Evolutionary conservation across 2,329 filamentous ascomycete genomes (phyloP), one percentile per base, ranked within the genome.

Genomic region (Pseudocercospora fuligena): DNA sequence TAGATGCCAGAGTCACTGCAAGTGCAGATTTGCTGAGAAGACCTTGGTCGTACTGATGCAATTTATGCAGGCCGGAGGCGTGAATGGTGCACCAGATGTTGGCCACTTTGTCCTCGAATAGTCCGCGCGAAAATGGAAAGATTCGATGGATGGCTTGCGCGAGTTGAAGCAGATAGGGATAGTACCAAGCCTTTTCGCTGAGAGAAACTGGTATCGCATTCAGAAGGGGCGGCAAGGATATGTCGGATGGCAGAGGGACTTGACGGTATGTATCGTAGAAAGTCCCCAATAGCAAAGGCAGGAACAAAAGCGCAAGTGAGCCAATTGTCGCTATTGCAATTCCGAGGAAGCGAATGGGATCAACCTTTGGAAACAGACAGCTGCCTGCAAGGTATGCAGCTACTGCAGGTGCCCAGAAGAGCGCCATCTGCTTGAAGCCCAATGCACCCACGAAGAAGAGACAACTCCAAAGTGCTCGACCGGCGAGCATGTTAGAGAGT

Each of bases 361-460:
- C 89, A 73, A 94, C 80, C 11, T 84, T 84, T 0, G 94, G 94
- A 69, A 89, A 90, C n/a, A 96, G 73, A 76, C 94, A 97, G 75
- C 90, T 89, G 8, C 94, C 95, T 0, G 98, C 83, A 1, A 99
- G 88, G 76, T 94, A 99, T 33, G 93, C 91, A 78, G 98, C 98
- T 65, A 98, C 90, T 21, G 90, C 90, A 14, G 96, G 94, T 2
- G 96, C 93, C 79, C 97, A 99, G 82, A 98, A 99, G 16, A 99
- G 85, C 0, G 94, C 94, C 96, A 99, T 99, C 80, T 99, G 95
- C 83, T 99, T 99, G 85, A 98, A 99, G 5, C 93, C 93, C n/a
- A 99, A 84, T 2, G 94, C 92, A 16, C 88, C 88, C 6, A 99
- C 95, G 73, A 99, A 99, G 82, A 97, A 97, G 66, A 97, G 87